These are phyloP conservation scores for Lolium perenne DNA, from an alignment of 176 grass and related monocot genomes.

Conservation along the genomic window DNA sequence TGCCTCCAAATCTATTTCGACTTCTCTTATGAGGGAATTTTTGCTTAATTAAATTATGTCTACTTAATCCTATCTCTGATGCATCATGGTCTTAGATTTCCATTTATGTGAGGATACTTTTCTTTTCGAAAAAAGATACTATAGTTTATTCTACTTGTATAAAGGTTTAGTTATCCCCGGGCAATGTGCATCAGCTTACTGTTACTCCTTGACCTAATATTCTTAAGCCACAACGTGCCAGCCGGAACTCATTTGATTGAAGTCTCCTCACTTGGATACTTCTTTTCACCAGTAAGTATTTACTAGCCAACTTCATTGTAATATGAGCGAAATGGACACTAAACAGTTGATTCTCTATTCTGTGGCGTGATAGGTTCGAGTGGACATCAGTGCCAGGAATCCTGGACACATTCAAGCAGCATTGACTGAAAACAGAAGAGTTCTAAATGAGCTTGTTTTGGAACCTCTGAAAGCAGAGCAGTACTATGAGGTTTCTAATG, in stretches of 20 bases:
- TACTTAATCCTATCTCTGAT: neutral
- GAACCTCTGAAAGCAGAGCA: slow-evolving; percentile 91
- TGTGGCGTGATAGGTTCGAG: slow-evolving; percentile 69
- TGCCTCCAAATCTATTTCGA: neutral
- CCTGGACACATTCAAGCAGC: slow-evolving; percentile 98
- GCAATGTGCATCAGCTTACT: slow-evolving; percentile 4
- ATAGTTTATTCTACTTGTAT: neutral
- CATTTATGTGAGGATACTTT: neutral
- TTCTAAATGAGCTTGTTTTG: slow-evolving; percentile 87
- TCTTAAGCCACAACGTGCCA: slow-evolving; percentile 80
- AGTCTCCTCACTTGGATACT: slow-evolving; percentile 82
- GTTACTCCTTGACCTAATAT: slow-evolving; percentile 64
- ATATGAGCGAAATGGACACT: neutral
- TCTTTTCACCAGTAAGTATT: slow-evolving; percentile 91
- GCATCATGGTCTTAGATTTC: neutral
- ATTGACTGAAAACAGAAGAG: slow-evolving; percentile 82
- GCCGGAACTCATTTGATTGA: slow-evolving; percentile 98
- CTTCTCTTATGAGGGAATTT: neutral
- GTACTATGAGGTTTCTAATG: slow-evolving; percentile 80
- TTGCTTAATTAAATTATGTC: neutral
- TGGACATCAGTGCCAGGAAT: slow-evolving; percentile 96
- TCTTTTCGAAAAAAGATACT: neutral
- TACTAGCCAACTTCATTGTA: slow-evolving; percentile 18
- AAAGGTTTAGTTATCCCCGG: slow-evolving; percentile 15
- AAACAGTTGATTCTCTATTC: slow-evolving; percentile 16